These are phyloP conservation scores for Peziza echinospora DNA, from an alignment of 495 filamentous ascomycete species.

Conservation along the genomic window DNA sequence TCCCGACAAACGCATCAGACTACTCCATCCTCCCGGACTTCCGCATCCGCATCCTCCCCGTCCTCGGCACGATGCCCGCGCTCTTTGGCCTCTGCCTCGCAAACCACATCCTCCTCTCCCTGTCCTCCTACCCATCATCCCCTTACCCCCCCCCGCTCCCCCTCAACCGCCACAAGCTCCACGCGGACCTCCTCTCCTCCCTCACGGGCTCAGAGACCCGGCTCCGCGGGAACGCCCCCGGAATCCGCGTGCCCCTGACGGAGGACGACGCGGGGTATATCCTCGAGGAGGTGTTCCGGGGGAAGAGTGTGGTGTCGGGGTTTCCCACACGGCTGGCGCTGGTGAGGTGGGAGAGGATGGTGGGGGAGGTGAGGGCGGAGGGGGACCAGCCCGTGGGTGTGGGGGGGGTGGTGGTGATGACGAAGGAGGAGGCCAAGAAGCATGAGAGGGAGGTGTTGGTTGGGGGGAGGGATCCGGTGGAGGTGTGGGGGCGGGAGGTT, in stretches of 20 bases:
- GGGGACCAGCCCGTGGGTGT: slow-evolving; percentile 41
- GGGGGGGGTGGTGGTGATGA: slow-evolving; percentile 74
- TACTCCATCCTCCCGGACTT: slow-evolving; percentile 87
- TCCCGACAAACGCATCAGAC: slow-evolving; percentile 68
- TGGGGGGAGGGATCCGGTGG: slow-evolving; percentile 40
- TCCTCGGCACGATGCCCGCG: slow-evolving; percentile 90
- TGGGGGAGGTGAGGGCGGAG: slow-evolving; percentile 26
- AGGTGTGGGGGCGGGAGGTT: slow-evolving; percentile 46
- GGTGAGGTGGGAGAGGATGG: slow-evolving; percentile 47
- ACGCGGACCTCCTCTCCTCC: slow-evolving; percentile 52
- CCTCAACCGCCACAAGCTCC: slow-evolving; percentile 77
- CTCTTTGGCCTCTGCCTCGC: slow-evolving; percentile 79
- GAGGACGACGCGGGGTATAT: slow-evolving; percentile 64
- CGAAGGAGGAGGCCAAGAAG: slow-evolving; percentile 68
- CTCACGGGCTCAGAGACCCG: slow-evolving; percentile 50
- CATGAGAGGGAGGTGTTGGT: slow-evolving; percentile 68
- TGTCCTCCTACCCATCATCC: slow-evolving; percentile 49
- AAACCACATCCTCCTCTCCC: slow-evolving; percentile 71
- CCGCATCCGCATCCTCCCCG: slow-evolving; percentile 76
- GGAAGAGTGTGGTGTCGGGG: slow-evolving; percentile 63
- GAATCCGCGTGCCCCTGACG: slow-evolving; percentile 56
- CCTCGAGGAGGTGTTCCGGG: slow-evolving; percentile 71
- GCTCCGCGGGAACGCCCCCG: slow-evolving; percentile 40
- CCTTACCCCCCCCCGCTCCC: no score
- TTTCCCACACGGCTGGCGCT: slow-evolving; percentile 55